Base-by-base conservation (phyloP, 345 rosid species). In the Aegle marmelos region DNA sequence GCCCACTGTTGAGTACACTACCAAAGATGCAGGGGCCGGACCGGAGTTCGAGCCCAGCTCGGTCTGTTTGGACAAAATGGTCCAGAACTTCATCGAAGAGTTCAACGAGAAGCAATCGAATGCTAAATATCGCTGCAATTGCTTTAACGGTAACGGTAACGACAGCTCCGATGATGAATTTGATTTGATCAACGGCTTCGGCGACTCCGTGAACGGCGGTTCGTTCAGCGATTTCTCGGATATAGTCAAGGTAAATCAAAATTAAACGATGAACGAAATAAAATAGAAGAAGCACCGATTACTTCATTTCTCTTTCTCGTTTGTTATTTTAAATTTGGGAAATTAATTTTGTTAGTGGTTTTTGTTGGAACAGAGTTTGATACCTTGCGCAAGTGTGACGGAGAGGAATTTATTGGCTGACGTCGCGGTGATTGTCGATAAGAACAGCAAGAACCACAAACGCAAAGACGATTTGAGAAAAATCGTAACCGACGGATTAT, bases 1-100 rank as follows among this genome's bases (percentile, higher is more conserved):
- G 85, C 78, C 79, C 13, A 31, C 70, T n/a, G 57, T 14, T 34
- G 81, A 36, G 70, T 2, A 93, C 88, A 79, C 85, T 60, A 64
- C 91, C 64, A 75, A 87, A 80, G 86, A 84, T 70, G 89, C 72
- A 37, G 82, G 60, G 60, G 48, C 45, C 54, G 74, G 77, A 48
- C 21, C 82, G n/a, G 98, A 91, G 83, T 91, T 96, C 63, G 99
- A 94, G 84, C 98, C 97, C 63, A 94, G 91, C 86, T 90, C 99
- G 7, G 83, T 92, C 74, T 92, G 97, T 74, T 82, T 96, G 79
- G 94, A 81, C 66, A 96, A 92, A 87, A 89, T 96, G 98, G 97
- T 96, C 21, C 97, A 87, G 83, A 94, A 85, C 76, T 96, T 90
- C 86, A 90, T 96, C 9, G 99, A 96, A 78, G 98, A 90, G 63